Conservation (phyloP, 208 protist species). For the Crithidia brevicula region DNA sequence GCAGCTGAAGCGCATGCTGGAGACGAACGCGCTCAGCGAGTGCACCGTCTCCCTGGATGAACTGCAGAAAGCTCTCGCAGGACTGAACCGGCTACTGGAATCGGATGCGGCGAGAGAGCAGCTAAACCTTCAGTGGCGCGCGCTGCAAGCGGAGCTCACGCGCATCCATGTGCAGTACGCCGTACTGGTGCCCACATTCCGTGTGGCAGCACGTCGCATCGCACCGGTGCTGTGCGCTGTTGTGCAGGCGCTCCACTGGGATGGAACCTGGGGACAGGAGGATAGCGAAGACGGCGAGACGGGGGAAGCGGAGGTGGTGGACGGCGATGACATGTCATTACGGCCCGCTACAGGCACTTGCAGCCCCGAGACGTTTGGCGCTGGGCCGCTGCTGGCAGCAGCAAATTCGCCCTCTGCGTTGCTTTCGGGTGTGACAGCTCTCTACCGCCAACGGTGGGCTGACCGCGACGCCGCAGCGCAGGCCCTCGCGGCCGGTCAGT, state of each 20-base stretch:
- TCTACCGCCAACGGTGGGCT: conserved; percentile 12
- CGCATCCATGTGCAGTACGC: conserved; percentile 25
- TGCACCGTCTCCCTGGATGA: conserved; percentile 30
- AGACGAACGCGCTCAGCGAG: conserved; percentile 24
- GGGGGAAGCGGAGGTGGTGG: no score
- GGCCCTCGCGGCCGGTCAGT: not conserved
- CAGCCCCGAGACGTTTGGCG: not conserved
- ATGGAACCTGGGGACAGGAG: conserved; percentile 11
- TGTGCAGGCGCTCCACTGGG: conserved; percentile 25
- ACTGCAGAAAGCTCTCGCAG: conserved; percentile 17
- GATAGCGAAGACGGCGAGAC: not conserved
- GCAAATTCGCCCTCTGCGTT: not conserved
- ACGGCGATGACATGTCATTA: not conserved
- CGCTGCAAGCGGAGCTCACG: conserved; percentile 8
- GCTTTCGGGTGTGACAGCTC: conserved; percentile 2
- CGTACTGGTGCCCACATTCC: conserved; percentile 26
- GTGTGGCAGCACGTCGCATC: conserved; percentile 6
- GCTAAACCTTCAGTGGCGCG: conserved; percentile 4
- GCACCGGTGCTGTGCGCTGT: conserved; percentile 16
- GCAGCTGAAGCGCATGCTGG: conserved; percentile 35
- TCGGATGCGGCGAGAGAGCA: not conserved
- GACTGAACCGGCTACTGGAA: conserved; percentile 14
- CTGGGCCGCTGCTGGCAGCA: not conserved
- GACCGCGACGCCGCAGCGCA: not conserved
- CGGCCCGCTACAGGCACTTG: not conserved